Evolutionary conservation across 345 rosid species (phyloP).

Genomic region (Brassica carinata): DNA sequence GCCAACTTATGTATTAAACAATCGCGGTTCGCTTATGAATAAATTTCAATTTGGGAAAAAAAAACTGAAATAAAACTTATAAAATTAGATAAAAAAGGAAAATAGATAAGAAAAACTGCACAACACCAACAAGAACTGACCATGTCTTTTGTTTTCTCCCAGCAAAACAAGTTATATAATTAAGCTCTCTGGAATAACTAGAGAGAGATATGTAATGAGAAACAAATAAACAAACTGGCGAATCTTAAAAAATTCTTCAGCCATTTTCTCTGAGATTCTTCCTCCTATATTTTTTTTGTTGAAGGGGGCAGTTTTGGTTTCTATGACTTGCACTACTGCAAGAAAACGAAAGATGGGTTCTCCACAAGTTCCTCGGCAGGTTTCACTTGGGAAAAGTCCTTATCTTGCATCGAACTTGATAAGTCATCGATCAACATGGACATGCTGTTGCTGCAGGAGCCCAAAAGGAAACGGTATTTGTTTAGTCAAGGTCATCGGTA

Average conservation of each 20-base stretch:
- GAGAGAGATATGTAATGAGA: slow-evolving; percentile 13
- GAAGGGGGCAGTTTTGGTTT: slow-evolving; percentile 13
- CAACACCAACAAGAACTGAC: slow-evolving; percentile 15
- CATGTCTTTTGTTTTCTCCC: slow-evolving; percentile 17
- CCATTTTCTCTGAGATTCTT: slow-evolving; percentile 15
- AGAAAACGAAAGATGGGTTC: slow-evolving; percentile 81
- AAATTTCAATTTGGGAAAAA: too few relatives aligned
- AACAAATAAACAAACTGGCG: slow-evolving; percentile 15
- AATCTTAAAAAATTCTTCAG: slow-evolving; percentile 7
- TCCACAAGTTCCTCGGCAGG: slow-evolving; percentile 81
- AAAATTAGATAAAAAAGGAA: not conserved
- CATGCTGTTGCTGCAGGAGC: slow-evolving; percentile 48
- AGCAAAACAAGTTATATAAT: slow-evolving; percentile 2
- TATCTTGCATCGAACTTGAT: slow-evolving; percentile 76
- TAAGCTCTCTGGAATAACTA: not conserved
- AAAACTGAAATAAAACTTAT: not conserved
- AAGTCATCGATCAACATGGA: slow-evolving; percentile 88
- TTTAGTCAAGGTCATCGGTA: slow-evolving; percentile 11
- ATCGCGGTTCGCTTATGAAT: too few relatives aligned
- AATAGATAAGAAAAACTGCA: slow-evolving; percentile 1
- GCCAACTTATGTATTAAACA: too few relatives aligned
- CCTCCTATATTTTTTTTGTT: slow-evolving; percentile 12
- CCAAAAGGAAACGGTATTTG: slow-evolving; percentile 14
- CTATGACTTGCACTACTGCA: slow-evolving; percentile 35
- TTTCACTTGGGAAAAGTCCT: slow-evolving; percentile 74